Evolutionary conservation across 768 basidiomycete species (phyloP).

Genomic region (Hygrocybe coccinea): DNA sequence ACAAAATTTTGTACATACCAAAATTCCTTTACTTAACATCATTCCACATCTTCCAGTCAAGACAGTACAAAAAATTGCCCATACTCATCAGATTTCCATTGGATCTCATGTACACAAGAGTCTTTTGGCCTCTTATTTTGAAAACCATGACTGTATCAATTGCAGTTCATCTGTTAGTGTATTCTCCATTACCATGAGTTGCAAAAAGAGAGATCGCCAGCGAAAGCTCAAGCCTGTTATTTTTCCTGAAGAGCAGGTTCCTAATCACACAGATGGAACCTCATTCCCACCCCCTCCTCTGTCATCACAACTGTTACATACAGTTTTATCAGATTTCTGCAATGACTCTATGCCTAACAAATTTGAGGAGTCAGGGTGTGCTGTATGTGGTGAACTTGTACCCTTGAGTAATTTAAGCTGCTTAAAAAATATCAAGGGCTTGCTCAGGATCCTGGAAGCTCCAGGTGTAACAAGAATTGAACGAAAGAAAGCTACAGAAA

Average conservation of each 20-base stretch:
- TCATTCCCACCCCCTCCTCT: conserved; percentile 1
- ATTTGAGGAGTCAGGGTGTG: conserved; percentile 28
- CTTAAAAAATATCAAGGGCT: conserved; percentile 6
- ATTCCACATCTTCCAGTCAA: neutral
- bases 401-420: conserved; percentile 2
- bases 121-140: neutral
- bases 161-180: neutral
- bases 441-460: conserved; percentile 4
- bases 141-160: conserved; percentile 1
- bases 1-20: neutral
- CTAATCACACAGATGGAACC: conserved; percentile 7
- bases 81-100: neutral
- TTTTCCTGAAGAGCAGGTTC: conserved; percentile 18
- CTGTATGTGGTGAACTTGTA: conserved; percentile 26
- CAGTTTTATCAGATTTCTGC: conserved; percentile 2
- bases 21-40: neutral
- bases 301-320: neutral
- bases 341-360: neutral
- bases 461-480: conserved; percentile 4
- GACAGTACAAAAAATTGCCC: neutral
- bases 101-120: neutral
- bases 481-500: conserved; percentile 3
- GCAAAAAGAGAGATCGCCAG: neutral
- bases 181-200: neutral
- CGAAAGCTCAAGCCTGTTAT: conserved; percentile 2